phyloP scores from a whole-genome alignment of 345 rosid genomes.

The Brassica juncea region DNA sequence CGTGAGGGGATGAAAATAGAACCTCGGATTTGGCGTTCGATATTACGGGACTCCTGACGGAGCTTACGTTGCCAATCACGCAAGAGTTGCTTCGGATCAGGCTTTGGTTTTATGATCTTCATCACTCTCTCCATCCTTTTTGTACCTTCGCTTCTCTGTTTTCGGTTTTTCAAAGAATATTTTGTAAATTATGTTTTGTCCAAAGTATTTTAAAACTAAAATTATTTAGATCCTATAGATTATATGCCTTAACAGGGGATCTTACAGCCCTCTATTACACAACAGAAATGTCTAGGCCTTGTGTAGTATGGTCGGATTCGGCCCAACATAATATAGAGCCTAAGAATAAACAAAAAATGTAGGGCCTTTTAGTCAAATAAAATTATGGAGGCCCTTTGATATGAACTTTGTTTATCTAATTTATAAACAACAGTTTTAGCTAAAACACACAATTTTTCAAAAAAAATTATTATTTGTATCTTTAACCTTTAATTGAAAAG shows the following conservation, averaged over 20 bases:
- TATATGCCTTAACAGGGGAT: too few relatives aligned
- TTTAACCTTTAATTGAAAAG: too few relatives aligned
- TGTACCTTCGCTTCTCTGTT: not conserved
- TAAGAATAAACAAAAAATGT: not conserved
- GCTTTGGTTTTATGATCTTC: constrained; percentile 76
- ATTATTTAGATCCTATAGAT: not conserved
- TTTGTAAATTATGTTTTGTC: not conserved
- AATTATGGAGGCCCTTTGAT: not conserved
- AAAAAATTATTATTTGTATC: too few relatives aligned
- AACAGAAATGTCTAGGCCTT: not conserved
- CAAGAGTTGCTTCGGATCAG: constrained; percentile 74
- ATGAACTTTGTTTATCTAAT: not conserved
- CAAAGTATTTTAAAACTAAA: not conserved
- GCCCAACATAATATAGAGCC: constrained; percentile 12
- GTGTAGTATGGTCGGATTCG: not conserved
- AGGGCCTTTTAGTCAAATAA: constrained; percentile 1
- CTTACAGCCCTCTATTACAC: not conserved
- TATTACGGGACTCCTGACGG: constrained; percentile 84
- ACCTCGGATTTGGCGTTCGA: constrained; percentile 94
- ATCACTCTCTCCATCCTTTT: constrained; percentile 69
- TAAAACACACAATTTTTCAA: too few relatives aligned
- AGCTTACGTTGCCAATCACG: constrained; percentile 93
- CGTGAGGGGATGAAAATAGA: not conserved
- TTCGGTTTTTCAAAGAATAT: not conserved
- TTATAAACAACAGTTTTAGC: too few relatives aligned